These are phyloP conservation scores for Globisporangium cystogenes DNA, from an alignment of 352 stramenopile genomes.

Conservation along the genomic window DNA sequence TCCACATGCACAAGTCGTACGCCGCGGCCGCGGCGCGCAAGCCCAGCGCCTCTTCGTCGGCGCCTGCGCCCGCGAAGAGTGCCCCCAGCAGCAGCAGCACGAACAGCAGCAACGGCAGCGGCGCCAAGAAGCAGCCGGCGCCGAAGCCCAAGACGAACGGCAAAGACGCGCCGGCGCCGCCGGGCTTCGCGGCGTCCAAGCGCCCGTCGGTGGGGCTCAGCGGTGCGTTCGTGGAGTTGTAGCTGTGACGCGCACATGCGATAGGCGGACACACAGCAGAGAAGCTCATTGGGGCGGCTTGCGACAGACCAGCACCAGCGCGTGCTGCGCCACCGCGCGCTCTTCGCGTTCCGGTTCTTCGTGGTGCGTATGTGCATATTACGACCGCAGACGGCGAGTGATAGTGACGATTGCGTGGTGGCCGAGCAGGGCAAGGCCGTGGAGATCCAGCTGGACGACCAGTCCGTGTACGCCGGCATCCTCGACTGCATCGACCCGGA, in stretches of 20 bases:
- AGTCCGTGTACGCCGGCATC: slow-evolving; percentile 60
- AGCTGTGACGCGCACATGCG: too few relatives aligned
- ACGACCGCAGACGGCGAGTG: background rate
- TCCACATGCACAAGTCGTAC: slow-evolving; percentile 2
- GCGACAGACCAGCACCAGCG: slow-evolving; percentile 54
- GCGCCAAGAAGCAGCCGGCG: background rate
- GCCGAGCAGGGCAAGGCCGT: slow-evolving; percentile 46
- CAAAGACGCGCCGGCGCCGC: slow-evolving; percentile 7
- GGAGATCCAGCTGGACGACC: slow-evolving; percentile 54
- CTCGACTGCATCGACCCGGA: slow-evolving; percentile 82
- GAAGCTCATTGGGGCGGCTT: too few relatives aligned
- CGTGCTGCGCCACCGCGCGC: slow-evolving; percentile 63
- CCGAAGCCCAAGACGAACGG: slow-evolving; percentile 13
- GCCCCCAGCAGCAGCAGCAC: background rate
- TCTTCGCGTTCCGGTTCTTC: slow-evolving; percentile 81
- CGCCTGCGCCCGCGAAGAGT: background rate
- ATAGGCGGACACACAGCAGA: too few relatives aligned
- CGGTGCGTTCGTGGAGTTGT: slow-evolving; percentile 8
- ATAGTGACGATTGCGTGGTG: background rate
- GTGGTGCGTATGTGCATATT: slow-evolving; percentile 43
- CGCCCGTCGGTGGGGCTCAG: slow-evolving; percentile 8
- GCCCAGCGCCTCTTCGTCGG: background rate
- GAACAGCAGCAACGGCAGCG: background rate
- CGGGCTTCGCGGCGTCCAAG: slow-evolving; percentile 6
- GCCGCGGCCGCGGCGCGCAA: background rate